phyloP scores from a whole-genome alignment of 345 rosid species.

The Citrus sp. region DNA sequence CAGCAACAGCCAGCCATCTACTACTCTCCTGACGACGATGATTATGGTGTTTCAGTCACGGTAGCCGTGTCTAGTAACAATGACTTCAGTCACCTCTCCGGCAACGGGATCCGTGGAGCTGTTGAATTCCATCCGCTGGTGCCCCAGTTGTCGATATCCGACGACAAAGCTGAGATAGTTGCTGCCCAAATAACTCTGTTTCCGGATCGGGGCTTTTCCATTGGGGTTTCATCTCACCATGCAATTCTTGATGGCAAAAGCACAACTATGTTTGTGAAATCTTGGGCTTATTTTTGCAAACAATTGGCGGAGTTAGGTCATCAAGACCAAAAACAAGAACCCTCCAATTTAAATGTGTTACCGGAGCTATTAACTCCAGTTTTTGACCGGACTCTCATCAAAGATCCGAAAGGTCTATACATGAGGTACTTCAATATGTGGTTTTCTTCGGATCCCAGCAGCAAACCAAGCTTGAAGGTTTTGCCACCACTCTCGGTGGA shows the following conservation, averaged over 20 bases:
- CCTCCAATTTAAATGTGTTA: not conserved
- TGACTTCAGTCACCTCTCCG: slow-evolving; percentile 18
- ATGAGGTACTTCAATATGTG: not conserved
- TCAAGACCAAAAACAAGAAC: not conserved
- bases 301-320: not conserved
- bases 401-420: slow-evolving; percentile 14
- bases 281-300: slow-evolving; percentile 37
- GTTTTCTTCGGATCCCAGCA: not conserved
- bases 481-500: no score
- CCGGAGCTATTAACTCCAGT: slow-evolving; percentile 12
- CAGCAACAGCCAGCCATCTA: slow-evolving; percentile 17
- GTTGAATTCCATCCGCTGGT: slow-evolving; percentile 26
- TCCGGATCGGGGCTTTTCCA: slow-evolving; percentile 26
- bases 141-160: slow-evolving; percentile 28
- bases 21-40: slow-evolving; percentile 15
- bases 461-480: slow-evolving; percentile 9
- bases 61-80: slow-evolving; percentile 30
- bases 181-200: slow-evolving; percentile 34
- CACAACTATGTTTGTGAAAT: slow-evolving; percentile 31
- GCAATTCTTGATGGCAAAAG: slow-evolving; percentile 35
- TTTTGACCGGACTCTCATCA: not conserved
- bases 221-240: slow-evolving; percentile 39
- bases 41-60: slow-evolving; percentile 21
- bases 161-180: slow-evolving; percentile 6
- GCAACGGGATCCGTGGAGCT: not conserved